Evolutionary conservation across 1,284 basidiomycete species (phyloP), one percentile per base, ranked within the genome.

Genomic region (Taiwanofungus camphoratus): DNA sequence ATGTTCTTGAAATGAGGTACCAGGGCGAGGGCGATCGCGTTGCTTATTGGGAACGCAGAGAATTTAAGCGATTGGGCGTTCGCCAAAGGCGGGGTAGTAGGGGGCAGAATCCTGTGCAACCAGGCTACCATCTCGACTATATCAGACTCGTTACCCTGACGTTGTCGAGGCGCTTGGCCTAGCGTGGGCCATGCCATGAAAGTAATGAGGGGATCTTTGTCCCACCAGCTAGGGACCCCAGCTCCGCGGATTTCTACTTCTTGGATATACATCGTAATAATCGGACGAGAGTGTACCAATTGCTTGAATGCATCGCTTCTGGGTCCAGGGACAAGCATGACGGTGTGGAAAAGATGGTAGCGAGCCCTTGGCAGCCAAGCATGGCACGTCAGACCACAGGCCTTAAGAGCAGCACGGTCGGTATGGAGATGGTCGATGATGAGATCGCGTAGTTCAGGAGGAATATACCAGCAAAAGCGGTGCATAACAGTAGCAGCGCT

Each of bases 371-470:
- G 57, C 21, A 64, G 56, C 66, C 66, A 68, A 5, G 56, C 45
- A 41, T 55, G 61, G 50, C 58, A 64, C n/a, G 62, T 62, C 8
- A 66, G 53, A 41, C 56, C 58, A 51, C 64, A 66, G 1, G 55
- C 43, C 20, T 47, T 48, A 24, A 68, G 59, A 6, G 58, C 48
- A 12, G 34, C 16, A 11, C 19, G 42, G 48, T 68, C 60, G 39
- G 50, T 39, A 33, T 54, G 55, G 3, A 65, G 51, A 18, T 52
- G 51, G 45, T 60, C 60, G 23, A 66, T 57, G 45, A 67, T 53
- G 7, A 51, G 37, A 45, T 66, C 65, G 34, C 59, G 45, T 13
- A 66, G 50, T 41, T 68, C 66, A 41, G 48, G 44, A n/a, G 60
- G 56, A 11, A 65, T 33, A 18, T 33, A 33, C 31, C 31, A 33